Evolutionary conservation across 371 early-diverging fungal genomes (phyloP).

Genomic region (Conidiobolus incongruus): DNA sequence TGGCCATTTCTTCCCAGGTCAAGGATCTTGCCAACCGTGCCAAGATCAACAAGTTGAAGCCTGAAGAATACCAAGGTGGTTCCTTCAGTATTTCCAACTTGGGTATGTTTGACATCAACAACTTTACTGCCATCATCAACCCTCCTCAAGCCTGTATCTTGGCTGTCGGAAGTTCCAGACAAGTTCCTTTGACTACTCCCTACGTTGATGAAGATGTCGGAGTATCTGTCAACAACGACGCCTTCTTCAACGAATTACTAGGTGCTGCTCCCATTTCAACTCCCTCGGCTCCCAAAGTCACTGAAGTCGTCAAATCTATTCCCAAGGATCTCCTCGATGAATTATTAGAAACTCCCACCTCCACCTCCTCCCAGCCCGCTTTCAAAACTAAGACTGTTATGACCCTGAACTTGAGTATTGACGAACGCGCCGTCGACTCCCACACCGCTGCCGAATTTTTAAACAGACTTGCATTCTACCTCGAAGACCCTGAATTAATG

Average conservation of each 20-base stretch:
- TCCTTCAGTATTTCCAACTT: conserved; percentile 95
- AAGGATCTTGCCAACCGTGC: conserved; percentile 75
- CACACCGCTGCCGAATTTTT: conserved; percentile 86
- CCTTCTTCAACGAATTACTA: no score
- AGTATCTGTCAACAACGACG: no score
- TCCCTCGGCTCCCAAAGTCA: no score
- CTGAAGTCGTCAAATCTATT: no score
- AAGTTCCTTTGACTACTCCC: no score
- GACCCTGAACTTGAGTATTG: conserved; percentile 77
- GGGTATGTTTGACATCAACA: conserved; percentile 87
- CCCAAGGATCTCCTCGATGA: no score
- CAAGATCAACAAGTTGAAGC: conserved; percentile 68
- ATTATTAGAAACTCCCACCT: no score
- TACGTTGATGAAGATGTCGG: no score
- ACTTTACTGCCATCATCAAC: conserved; percentile 96
- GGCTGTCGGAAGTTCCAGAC: conserved; percentile 79
- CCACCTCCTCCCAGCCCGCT: no score
- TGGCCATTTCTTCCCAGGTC: conserved; percentile 59
- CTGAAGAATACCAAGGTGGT: conserved; percentile 93
- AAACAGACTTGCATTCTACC: conserved; percentile 63
- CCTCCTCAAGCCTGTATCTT: conserved; percentile 89
- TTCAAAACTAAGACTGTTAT: conserved; percentile 21
- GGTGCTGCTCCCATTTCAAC: no score
- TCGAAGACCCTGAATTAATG: conserved; percentile 89
- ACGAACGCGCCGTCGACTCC: conserved; percentile 93